Base-by-base conservation (phyloP, 352 stramenopile species). In the Pythium dissotocum region DNA sequence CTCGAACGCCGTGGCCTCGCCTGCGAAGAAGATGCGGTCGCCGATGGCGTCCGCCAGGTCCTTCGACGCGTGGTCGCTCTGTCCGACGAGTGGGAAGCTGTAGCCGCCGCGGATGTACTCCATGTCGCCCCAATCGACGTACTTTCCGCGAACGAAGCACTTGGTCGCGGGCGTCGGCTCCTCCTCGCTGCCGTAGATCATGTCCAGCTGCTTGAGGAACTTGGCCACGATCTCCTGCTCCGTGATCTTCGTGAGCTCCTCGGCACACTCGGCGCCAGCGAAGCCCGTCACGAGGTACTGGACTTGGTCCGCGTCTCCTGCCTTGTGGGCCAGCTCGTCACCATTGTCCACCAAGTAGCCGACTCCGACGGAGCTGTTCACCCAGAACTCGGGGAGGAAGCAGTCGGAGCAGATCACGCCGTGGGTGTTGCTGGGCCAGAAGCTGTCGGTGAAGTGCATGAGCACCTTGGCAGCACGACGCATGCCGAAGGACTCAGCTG, bases 381-480 rank as follows among this genome's bases (percentile, higher is more conserved):
- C 74, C 87, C 87, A 94, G 48, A 93, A 94, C 72, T 94, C 87
- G 12, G 87, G 87, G 67, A 94, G 35, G 72, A 94, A 94, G 60
- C 77, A 88, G 38, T 92, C 82, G 26, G 84, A 92, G 72, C 87
- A 94, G 58, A 94, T 86, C 40, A 94, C 79, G 40, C 87, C 87
- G 61, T 94, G 87, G 9, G 84, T 78, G 60, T 93, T 80, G 56
- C 71, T 75, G 8, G 84, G 82, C 87, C 87, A 94, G 60, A 93
- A 94, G 42, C 70, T 61, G 38, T 71, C 58, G 16, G 68, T 78
- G 64, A 93, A 89, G 63, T 92, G 81, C 60, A 94, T 77, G 18
- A 94, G 71, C 65, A 94, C 85, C 58, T 94, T 93, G 24, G 79
- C 84, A 14, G 82, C 82, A 24, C 85, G 87, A 9, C 78, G 79